These are phyloP conservation scores for Toxicodendron radicans DNA, from an alignment of 345 rosid species.

Conservation along the genomic window DNA sequence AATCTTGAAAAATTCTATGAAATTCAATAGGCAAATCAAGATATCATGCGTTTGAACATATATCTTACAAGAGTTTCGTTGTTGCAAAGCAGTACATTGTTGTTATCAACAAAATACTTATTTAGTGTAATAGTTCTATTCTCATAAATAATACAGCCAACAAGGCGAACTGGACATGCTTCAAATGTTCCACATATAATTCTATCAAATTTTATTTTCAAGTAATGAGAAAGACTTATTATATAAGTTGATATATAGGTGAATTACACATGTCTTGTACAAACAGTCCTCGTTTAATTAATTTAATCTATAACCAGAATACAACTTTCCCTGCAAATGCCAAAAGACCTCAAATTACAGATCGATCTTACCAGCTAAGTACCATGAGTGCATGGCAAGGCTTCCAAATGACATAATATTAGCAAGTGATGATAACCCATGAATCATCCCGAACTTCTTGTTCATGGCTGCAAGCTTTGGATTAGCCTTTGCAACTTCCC, in stretches of 20 bases:
- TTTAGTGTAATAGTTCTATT: too few relatives aligned
- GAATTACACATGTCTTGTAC: constrained; percentile 4
- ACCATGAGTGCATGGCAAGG: constrained; percentile 98
- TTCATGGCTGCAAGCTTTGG: constrained; percentile 96
- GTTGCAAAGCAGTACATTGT: too few relatives aligned
- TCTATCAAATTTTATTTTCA: constrained; percentile 2
- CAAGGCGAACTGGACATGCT: background rate
- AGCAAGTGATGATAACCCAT: constrained; percentile 92
- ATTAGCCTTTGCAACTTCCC: constrained; percentile 68
- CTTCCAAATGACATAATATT: constrained; percentile 89
- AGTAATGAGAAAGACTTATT: background rate
- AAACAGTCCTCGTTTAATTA: background rate
- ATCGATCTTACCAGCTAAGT: constrained; percentile 83
- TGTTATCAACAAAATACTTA: background rate
- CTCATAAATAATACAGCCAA: background rate
- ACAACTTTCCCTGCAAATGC: background rate
- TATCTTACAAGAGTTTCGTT: too few relatives aligned
- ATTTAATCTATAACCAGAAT: background rate
- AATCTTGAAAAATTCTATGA: too few relatives aligned
- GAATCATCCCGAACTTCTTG: constrained; percentile 99
- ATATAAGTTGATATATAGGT: background rate
- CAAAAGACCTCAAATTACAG: constrained; percentile 40
- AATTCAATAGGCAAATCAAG: too few relatives aligned
- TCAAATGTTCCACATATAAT: background rate
- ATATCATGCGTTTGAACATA: too few relatives aligned